Conservation (phyloP, 306 rosid genomes). For the Corylus heterophylla region DNA sequence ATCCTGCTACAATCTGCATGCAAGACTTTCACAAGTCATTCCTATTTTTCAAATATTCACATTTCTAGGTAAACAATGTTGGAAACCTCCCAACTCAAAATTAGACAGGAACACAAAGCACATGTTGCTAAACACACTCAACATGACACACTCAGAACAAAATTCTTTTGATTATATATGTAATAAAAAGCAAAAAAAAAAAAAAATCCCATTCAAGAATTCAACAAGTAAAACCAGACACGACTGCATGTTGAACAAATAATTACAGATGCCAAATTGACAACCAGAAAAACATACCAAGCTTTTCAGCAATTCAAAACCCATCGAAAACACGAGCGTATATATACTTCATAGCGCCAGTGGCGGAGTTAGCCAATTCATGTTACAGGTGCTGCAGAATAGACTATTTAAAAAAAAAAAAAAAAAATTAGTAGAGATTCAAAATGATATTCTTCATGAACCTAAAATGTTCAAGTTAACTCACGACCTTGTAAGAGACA, state of each 20-base stretch:
- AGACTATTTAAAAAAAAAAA: too few species aligned
- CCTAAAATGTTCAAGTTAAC: too few species aligned
- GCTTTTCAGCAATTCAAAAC: background rate
- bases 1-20: conserved; percentile 18
- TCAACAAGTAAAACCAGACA: background rate
- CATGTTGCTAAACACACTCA: background rate
- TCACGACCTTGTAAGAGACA: too few species aligned
- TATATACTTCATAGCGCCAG: background rate
- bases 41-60: background rate
- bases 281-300: background rate
- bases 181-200: background rate
- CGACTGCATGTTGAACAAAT: background rate
- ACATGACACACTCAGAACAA: background rate
- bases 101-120: background rate
- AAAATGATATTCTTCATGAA: too few species aligned
- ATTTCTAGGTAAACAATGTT: background rate
- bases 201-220: background rate
- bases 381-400: too few species aligned
- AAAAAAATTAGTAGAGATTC: too few species aligned
- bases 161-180: background rate
- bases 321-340: background rate
- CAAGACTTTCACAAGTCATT: background rate
- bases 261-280: background rate
- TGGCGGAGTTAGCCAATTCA: too few species aligned
- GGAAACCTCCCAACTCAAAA: background rate